Conservation (phyloP, 225 moss, liverwort and hornwort genomes). For the Rhytidiadelphus loreus region DNA sequence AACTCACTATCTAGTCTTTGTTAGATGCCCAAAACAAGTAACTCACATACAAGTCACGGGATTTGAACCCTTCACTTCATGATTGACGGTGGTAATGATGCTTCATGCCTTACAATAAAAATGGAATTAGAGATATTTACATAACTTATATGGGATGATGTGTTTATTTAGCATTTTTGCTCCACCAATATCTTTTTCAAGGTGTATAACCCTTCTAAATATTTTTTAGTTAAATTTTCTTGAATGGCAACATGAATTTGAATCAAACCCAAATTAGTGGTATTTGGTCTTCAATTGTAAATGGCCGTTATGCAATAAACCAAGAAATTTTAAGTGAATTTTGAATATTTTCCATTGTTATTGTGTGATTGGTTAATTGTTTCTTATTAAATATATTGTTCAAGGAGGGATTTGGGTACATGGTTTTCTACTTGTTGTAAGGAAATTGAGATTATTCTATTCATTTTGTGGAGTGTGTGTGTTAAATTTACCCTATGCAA, state of each 20-base stretch:
- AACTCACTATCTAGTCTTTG: too few relatives aligned
- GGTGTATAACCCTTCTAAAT: background rate
- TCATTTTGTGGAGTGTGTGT: fast-evolving
- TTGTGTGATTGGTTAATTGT: background rate
- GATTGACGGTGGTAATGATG: background rate
- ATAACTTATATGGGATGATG: background rate
- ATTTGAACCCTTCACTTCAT: background rate
- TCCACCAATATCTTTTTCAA: background rate
- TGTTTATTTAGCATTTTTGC: background rate
- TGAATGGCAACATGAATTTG: background rate
- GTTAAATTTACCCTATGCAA: background rate
- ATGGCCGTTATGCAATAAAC: background rate
- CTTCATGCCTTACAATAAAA: background rate
- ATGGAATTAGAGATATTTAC: background rate
- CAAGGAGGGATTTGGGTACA: background rate
- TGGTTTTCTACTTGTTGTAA: background rate
- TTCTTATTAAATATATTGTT: background rate
- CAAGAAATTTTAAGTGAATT: background rate
- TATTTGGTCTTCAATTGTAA: background rate
- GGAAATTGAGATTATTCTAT: background rate
- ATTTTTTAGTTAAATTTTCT: background rate
- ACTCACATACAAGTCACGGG: background rate
- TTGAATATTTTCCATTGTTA: background rate
- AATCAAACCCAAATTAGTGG: background rate
- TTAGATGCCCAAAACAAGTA: background rate